Conservation (phyloP, 331 rosid genomes). For the Erythrophleum ivorense region DNA sequence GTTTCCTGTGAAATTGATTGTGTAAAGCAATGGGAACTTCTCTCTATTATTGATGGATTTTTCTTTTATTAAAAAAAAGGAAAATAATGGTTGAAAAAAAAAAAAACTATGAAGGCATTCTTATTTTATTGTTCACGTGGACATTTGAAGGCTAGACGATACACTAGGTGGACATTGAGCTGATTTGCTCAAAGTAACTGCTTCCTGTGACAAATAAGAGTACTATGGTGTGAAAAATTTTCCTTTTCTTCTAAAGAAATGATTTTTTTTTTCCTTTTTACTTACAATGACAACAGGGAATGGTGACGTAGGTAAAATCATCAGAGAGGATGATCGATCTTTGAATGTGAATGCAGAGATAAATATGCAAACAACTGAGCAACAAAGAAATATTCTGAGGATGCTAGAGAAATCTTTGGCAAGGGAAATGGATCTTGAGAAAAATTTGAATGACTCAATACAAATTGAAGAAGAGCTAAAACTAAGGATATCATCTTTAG, state of each 20-base stretch:
- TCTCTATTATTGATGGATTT: constrained; percentile 15
- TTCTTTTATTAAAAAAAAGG: constrained; percentile 13
- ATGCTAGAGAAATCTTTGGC: constrained; percentile 90
- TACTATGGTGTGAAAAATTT: constrained; percentile 15
- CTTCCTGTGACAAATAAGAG: constrained; percentile 36
- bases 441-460: constrained; percentile 61
- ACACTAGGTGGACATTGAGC: constrained; percentile 24
- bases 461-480: constrained; percentile 64
- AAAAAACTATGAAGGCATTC: constrained; percentile 12
- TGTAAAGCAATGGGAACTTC: constrained; percentile 25
- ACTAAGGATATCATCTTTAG: constrained; percentile 56
- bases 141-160: not conserved
- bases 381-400: constrained; percentile 76
- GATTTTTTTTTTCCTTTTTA: not conserved
- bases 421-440: constrained; percentile 87
- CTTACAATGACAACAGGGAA: constrained; percentile 57
- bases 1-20: constrained; percentile 24
- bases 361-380: constrained; percentile 77
- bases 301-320: constrained; percentile 41
- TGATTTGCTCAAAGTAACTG: constrained; percentile 31
- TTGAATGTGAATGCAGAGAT: constrained; percentile 44
- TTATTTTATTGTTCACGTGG: not conserved
- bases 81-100: not conserved
- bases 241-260: constrained; percentile 26
- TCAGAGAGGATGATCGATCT: constrained; percentile 51